Conservation (phyloP, 176 grass and related monocot species). For the Otatea glauca region DNA sequence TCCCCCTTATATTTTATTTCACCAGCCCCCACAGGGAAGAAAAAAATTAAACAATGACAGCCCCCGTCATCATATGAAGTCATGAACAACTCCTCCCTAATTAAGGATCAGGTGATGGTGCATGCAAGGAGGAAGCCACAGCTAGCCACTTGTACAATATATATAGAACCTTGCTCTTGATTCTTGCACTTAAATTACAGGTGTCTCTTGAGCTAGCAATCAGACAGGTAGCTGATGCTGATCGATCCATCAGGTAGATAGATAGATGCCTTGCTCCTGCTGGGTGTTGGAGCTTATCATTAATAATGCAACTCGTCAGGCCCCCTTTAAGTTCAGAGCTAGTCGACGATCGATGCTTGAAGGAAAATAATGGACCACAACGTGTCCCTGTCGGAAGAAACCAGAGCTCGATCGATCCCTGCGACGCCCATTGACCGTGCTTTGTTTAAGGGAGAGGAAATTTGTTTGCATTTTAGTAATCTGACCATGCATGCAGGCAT, state of each 20-base stretch:
- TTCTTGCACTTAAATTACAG: not conserved
- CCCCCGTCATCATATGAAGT: conserved; percentile 41
- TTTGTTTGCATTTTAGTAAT: conserved; percentile 37
- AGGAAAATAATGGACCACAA: conserved; percentile 49
- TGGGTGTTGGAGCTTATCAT: conserved; percentile 37
- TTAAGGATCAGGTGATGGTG: conserved; percentile 32
- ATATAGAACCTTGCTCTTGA: not conserved
- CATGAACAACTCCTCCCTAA: not conserved
- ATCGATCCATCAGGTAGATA: conserved; percentile 27
- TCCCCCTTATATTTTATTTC: conserved; percentile 39
- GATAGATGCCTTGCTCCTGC: conserved; percentile 40
- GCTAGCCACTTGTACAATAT: not conserved
- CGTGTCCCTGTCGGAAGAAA: conserved; percentile 67
- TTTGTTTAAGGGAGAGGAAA: conserved; percentile 35
- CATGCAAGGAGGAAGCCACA: not conserved
- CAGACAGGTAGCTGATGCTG: not conserved
- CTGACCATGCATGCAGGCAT: conserved; percentile 1
- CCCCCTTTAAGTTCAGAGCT: conserved; percentile 35
- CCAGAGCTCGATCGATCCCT: conserved; percentile 8
- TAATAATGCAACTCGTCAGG: conserved; percentile 39
- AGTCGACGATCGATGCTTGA: not conserved
- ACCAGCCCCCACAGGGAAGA: conserved; percentile 30
- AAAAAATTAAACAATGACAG: not conserved
- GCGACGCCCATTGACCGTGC: conserved; percentile 44
- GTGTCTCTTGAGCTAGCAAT: not conserved